A percentile compares a stretch with the other conserved stretches of the same genome.
These are phyloP conservation scores for Backusella liffmaniae DNA, from an alignment of 192 early-diverging fungal species.

Conservation along the genomic window DNA sequence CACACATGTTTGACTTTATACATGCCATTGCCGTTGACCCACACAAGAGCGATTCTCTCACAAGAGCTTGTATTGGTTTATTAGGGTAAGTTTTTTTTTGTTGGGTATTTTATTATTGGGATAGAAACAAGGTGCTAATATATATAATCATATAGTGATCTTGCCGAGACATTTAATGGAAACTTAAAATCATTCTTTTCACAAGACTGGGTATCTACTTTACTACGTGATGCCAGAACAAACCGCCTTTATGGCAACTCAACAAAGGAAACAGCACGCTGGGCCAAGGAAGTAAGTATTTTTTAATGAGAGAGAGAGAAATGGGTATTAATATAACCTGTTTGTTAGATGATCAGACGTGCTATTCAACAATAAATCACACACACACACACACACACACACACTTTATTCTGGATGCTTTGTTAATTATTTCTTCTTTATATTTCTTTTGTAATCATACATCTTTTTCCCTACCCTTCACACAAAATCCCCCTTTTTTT, in stretches of 20 bases:
- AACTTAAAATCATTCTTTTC: slow-evolving; percentile 64
- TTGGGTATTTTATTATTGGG: background rate
- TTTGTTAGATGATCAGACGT: slow-evolving; percentile 24
- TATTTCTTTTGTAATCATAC: slow-evolving; percentile 26
- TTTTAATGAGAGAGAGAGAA: background rate
- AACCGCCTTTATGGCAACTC: slow-evolving; percentile 45
- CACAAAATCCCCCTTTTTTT: background rate
- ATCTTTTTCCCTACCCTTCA: too few relatives aligned
- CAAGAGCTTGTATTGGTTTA: slow-evolving; percentile 80
- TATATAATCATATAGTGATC: slow-evolving; percentile 57
- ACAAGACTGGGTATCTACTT: slow-evolving; percentile 71
- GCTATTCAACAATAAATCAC: slow-evolving; percentile 16
- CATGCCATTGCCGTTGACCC: slow-evolving; percentile 59
- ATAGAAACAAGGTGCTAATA: background rate
- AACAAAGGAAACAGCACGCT: slow-evolving; percentile 63
- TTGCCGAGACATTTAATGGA: slow-evolving; percentile 88
- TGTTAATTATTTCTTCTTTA: slow-evolving; percentile 23
- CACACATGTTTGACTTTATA: slow-evolving; percentile 81
- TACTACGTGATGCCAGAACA: slow-evolving; percentile 79
- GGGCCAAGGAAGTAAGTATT: slow-evolving; percentile 65
- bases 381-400: background rate
- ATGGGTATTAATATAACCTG: slow-evolving; percentile 25
- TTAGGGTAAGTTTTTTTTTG: slow-evolving; percentile 58
- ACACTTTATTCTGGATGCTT: slow-evolving; percentile 10
- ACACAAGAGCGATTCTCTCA: slow-evolving; percentile 65